Base-by-base conservation (phyloP, 805 yeast species). In the Metschnikowia kofuensis region DNA sequence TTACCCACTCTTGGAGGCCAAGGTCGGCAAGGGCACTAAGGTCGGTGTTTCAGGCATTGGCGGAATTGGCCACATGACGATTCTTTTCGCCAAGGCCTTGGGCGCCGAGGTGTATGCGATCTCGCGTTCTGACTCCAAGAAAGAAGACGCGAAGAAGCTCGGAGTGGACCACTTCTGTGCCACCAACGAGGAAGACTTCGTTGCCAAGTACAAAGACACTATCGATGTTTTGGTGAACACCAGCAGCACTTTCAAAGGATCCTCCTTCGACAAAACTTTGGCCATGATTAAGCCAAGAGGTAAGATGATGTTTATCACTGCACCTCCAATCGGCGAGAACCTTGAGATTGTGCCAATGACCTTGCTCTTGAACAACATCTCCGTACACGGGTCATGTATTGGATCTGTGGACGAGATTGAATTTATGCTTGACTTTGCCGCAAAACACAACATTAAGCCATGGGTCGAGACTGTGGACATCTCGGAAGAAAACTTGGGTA, bases 1-100 rank as follows among this genome's bases (percentile, higher is more conserved):
- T 41, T 50, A 59, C 10, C 61, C 61, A 8, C 55, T 57, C 12
- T 35, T 50, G 35, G 52, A 56, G 42, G 51, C 55, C 38, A 53
- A 51, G 34, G 58, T 48, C 8, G 52, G 52, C 15, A 48, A 47
- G 40, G 60, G 60, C 31, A 70, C 70, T 39, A 74, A 68, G 40
- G 84, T 83, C 44, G 87, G 84, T 40, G 66, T 83, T 48, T 75
- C 78, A 48, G 87, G 87, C 46, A 74, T 83, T 51, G 88, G 88
- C 44, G 87, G 88, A 34, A 73, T 83, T 48, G 88, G 88, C 43
- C 84, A 81, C 69, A 72, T 81, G 72, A 84, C 77, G n/a, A 63
- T 83, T 47, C 73, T 75, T 61, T 78, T 79, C 54, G 83, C 87
- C 39, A 70, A 70, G 52, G 86, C 86, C 6, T 60, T 83, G 55